phyloP scores from a whole-genome alignment of 306 rosid species.

The Ziziphus jujuba region DNA sequence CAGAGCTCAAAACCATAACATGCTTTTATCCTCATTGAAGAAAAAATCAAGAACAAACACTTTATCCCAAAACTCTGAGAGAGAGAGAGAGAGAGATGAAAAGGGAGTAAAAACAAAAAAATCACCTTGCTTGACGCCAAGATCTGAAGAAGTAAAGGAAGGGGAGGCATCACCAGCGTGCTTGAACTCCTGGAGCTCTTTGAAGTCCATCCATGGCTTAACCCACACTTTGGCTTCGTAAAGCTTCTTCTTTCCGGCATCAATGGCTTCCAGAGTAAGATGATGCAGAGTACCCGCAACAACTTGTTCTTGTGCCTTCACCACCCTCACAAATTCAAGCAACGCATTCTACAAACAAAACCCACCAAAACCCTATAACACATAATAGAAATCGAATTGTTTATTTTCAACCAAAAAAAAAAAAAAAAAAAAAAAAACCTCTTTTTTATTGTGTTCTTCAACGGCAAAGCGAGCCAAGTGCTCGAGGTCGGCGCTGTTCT shows the following conservation, averaged over 20 bases:
- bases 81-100: neutral
- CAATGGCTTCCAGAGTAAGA: conserved; percentile 68
- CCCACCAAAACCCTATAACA: neutral
- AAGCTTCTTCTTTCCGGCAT: conserved; percentile 70
- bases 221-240: conserved; percentile 92
- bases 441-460: conserved; percentile 48
- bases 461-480: conserved; percentile 51
- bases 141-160: conserved; percentile 59
- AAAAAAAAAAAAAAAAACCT: conserved; percentile 9
- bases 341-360: conserved; percentile 31
- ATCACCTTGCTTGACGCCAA: conserved; percentile 64
- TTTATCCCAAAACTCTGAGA: neutral
- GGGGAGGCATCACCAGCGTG: conserved; percentile 47
- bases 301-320: conserved; percentile 81
- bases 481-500: conserved; percentile 52
- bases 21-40: no score
- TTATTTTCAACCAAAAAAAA: neutral
- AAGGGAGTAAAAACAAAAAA: neutral
- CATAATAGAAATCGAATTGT: neutral
- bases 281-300: conserved; percentile 76
- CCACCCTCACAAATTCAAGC: conserved; percentile 72
- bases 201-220: conserved; percentile 81
- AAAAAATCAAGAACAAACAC: neutral
- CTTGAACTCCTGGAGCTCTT: conserved; percentile 76
- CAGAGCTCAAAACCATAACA: no score